Conservation (phyloP, 73 alveolate genomes). For the Stentor coeruleus region DNA sequence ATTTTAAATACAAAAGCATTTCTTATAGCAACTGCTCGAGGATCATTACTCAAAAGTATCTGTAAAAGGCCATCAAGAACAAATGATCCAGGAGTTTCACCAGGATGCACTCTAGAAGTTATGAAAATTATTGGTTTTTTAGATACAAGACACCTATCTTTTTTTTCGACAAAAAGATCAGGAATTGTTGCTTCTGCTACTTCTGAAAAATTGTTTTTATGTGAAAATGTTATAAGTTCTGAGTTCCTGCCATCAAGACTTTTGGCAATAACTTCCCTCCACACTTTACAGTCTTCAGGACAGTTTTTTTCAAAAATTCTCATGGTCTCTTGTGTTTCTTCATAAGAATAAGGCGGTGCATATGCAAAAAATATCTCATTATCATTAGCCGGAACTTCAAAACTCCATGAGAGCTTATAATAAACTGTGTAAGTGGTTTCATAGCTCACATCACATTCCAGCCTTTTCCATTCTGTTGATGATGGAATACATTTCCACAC, state of each 20-base stretch:
- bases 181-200: slow-evolving; percentile 49
- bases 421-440: too few relatives aligned
- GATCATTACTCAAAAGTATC: slow-evolving; percentile 24
- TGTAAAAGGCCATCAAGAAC: slow-evolving; percentile 28
- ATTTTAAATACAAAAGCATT: slow-evolving; percentile 53
- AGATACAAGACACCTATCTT: slow-evolving; percentile 17
- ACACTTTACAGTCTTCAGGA: slow-evolving; percentile 30
- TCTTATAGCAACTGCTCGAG: slow-evolving; percentile 37
- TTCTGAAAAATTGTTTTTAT: slow-evolving; percentile 35
- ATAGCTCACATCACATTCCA: too few relatives aligned
- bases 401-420: slow-evolving; percentile 46
- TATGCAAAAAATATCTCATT: slow-evolving; percentile 53
- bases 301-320: slow-evolving; percentile 15
- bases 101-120: slow-evolving; percentile 45
- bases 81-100: slow-evolving; percentile 41
- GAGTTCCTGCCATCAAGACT: slow-evolving; percentile 51
- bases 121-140: slow-evolving; percentile 36
- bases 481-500: not conserved
- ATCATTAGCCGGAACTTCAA: slow-evolving; percentile 23
- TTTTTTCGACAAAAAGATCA: slow-evolving; percentile 41
- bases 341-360: slow-evolving; percentile 56
- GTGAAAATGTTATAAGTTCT: slow-evolving; percentile 59
- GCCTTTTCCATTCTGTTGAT: not conserved
- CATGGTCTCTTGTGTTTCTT: slow-evolving; percentile 37
- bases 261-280: slow-evolving; percentile 48